These are phyloP conservation scores for Ilyonectria sp. DNA, from an alignment of 2,329 filamentous ascomycete species.

Conservation along the genomic window DNA sequence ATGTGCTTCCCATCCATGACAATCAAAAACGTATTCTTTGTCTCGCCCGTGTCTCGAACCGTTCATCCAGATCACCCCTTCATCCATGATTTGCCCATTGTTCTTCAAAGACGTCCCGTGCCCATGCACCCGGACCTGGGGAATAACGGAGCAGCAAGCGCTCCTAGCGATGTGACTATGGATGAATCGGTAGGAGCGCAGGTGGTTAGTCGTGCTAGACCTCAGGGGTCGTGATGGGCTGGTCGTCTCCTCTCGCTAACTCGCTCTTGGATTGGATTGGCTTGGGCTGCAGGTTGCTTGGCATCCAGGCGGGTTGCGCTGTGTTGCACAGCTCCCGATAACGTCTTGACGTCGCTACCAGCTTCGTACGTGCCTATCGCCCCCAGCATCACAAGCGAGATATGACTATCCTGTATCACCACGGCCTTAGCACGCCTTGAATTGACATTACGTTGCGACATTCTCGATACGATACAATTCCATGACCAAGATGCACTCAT, in stretches of 20 bases:
- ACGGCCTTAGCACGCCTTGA: conserved; percentile 17
- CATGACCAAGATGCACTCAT: conserved; percentile 22
- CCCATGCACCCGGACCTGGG: conserved; percentile 37
- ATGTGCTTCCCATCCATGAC: background rate
- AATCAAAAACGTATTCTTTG: background rate
- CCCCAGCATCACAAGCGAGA: conserved; percentile 16
- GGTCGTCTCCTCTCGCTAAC: conserved; percentile 34
- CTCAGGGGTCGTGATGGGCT: conserved; percentile 33
- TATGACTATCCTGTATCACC: conserved; percentile 27
- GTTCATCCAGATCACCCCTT: background rate
- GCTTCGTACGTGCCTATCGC: conserved; percentile 2
- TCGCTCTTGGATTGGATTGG: conserved; percentile 22
- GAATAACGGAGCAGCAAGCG: conserved; percentile 29
- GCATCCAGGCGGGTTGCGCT: conserved; percentile 14
- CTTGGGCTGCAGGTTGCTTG: conserved; percentile 19
- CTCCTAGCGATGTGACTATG: conserved; percentile 15
- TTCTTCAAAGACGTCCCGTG: conserved; percentile 16
- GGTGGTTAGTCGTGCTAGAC: conserved; percentile 28
- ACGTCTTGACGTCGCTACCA: conserved; percentile 20
- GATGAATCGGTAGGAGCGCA: conserved; percentile 5
- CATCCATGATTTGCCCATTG: conserved; percentile 22
- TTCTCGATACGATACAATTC: conserved; percentile 21
- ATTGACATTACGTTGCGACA: conserved; percentile 29
- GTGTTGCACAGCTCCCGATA: conserved; percentile 26
- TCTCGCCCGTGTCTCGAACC: background rate